These are phyloP conservation scores for Colletotrichum zoysiae DNA, from an alignment of 2,329 filamentous ascomycete genomes.

Conservation along the genomic window DNA sequence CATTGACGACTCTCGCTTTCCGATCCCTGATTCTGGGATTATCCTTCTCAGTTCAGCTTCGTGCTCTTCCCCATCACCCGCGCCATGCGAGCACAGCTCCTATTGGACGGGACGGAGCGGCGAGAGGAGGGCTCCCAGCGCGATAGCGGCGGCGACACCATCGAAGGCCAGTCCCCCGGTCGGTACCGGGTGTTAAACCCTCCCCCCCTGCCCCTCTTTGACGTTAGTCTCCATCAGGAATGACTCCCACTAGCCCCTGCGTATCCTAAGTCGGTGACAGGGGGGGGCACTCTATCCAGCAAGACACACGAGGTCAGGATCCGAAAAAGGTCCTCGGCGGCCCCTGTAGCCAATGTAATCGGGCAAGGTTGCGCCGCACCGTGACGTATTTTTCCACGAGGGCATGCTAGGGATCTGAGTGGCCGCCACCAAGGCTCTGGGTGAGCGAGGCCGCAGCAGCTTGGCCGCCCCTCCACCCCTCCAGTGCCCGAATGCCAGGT, in stretches of 20 bases:
- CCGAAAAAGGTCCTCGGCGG: slow-evolving; percentile 10
- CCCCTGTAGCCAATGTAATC: slow-evolving; percentile 32
- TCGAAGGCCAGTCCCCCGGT: slow-evolving; percentile 11
- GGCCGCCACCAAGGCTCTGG: slow-evolving; percentile 38
- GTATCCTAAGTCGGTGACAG: slow-evolving; percentile 15
- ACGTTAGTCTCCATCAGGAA: slow-evolving; percentile 27
- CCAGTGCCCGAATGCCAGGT: slow-evolving; percentile 33
- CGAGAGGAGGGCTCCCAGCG: slow-evolving; percentile 33
- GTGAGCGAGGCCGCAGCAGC: slow-evolving; percentile 29
- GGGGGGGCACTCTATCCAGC: slow-evolving; percentile 21
- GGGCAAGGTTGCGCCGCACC: slow-evolving; percentile 38
- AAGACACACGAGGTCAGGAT: slow-evolving; percentile 15
- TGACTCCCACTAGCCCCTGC: slow-evolving; percentile 16
- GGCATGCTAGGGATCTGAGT: slow-evolving; percentile 37
- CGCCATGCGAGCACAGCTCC: not conserved
- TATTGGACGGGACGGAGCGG: slow-evolving; percentile 20
- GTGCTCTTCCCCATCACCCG: slow-evolving; percentile 4
- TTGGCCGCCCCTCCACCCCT: slow-evolving; percentile 2
- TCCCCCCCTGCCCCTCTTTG: slow-evolving; percentile 14
- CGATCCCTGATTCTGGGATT: slow-evolving; percentile 30
- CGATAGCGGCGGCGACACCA: slow-evolving; percentile 40
- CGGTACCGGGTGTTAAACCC: slow-evolving; percentile 13
- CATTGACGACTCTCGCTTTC: slow-evolving; percentile 43
- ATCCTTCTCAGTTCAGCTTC: slow-evolving; percentile 25
- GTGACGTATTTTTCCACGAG: slow-evolving; percentile 38